phyloP scores from a whole-genome alignment of 441 rosid genomes.

The Arabidopsis lyrata region DNA sequence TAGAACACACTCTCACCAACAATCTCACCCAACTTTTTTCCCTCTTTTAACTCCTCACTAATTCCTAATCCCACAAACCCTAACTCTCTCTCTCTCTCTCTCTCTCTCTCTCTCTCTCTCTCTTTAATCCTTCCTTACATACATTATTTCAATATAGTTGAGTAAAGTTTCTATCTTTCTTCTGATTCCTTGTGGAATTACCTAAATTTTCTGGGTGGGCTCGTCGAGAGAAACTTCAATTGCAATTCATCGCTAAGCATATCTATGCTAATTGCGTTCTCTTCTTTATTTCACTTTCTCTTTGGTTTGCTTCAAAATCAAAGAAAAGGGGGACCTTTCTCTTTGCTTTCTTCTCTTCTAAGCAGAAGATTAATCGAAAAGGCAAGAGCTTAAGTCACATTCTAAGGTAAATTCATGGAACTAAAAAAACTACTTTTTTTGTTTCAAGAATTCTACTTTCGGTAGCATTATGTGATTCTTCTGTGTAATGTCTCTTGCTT shows the following conservation, averaged over 20 bases:
- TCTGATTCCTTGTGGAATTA: constrained; percentile 33
- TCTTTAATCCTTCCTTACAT: neutral
- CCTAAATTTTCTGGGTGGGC: constrained; percentile 15
- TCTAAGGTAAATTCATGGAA: constrained; percentile 50
- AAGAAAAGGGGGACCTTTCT: constrained; percentile 42
- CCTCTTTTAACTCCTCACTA: constrained; percentile 29
- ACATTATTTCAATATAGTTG: constrained; percentile 5
- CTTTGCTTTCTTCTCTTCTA: constrained; percentile 47
- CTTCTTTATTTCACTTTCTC: constrained; percentile 33
- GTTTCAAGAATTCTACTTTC: neutral
- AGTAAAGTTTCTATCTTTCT: constrained; percentile 46
- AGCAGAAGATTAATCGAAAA: constrained; percentile 71
- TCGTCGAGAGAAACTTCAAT: constrained; percentile 26
- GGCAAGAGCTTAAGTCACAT: constrained; percentile 48
- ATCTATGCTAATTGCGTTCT: constrained; percentile 55
- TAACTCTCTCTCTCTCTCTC: constrained; percentile 19
- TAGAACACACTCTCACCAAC: constrained; percentile 65
- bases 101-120: constrained; percentile 27
- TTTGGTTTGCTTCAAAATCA: constrained; percentile 44
- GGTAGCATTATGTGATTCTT: constrained; percentile 34
- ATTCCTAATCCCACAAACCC: constrained; percentile 25
- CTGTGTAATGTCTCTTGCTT: constrained; percentile 57
- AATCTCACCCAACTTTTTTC: constrained; percentile 56
- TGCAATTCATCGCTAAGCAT: constrained; percentile 52
- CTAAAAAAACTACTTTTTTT: neutral